A percentile compares a stretch with the other conserved stretches of the same genome.
phyloP scores from a whole-genome alignment of 805 yeast species.

The Blastobotrys terrestris region DNA sequence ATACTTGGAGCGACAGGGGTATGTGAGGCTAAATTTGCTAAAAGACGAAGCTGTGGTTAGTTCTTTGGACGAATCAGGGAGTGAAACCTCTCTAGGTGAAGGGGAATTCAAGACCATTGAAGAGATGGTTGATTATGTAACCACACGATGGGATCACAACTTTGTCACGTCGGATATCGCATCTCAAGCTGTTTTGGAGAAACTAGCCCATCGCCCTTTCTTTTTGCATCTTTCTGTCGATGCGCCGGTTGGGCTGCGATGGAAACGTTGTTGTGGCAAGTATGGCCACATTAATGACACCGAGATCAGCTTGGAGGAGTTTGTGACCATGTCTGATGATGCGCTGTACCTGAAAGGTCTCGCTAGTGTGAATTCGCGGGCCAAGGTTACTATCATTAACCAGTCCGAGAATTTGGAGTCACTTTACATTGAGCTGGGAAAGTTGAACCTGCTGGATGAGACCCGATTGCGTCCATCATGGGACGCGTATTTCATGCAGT shows the following conservation, averaged over 20 bases:
- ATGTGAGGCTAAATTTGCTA: slow-evolving; percentile 32
- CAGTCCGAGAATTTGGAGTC: slow-evolving; percentile 33
- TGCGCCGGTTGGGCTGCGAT: slow-evolving; percentile 45
- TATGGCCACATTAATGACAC: not conserved
- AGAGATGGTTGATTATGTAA: slow-evolving; percentile 53
- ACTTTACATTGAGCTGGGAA: slow-evolving; percentile 36
- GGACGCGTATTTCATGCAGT: slow-evolving; percentile 93
- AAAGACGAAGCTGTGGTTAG: not conserved
- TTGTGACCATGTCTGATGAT: slow-evolving; percentile 32
- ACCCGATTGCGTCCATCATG: slow-evolving; percentile 80
- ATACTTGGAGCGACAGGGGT: slow-evolving; percentile 52
- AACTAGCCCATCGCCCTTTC: slow-evolving; percentile 65
- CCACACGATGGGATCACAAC: slow-evolving; percentile 57
- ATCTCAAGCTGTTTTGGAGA: slow-evolving; percentile 38
- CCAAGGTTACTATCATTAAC: slow-evolving; percentile 56
- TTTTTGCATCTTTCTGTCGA: slow-evolving; percentile 75
- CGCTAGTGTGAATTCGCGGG: slow-evolving; percentile 40
- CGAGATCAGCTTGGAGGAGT: slow-evolving; percentile 29
- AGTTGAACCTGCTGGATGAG: slow-evolving; percentile 42
- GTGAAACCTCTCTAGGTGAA: not conserved
- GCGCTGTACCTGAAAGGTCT: slow-evolving; percentile 28
- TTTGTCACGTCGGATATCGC: slow-evolving; percentile 52
- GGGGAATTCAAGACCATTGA: slow-evolving; percentile 35
- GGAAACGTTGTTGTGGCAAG: slow-evolving; percentile 9
- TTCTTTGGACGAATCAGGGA: not conserved